Conservation (phyloP, 2,329 filamentous ascomycete genomes). For the Mycosphaerelloides madeirae region DNA sequence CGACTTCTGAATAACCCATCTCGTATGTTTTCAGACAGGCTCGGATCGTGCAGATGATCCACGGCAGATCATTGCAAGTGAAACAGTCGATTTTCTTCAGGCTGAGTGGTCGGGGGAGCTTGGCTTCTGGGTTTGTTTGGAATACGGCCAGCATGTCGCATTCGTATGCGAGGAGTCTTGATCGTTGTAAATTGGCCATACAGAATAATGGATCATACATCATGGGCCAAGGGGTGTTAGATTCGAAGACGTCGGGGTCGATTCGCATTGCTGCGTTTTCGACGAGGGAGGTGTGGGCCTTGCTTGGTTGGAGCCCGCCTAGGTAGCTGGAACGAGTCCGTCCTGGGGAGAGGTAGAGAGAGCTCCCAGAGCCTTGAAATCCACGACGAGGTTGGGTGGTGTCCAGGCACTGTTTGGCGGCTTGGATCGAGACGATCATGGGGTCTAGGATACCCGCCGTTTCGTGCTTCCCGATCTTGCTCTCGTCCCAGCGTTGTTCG, state of each 20-base stretch:
- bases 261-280: constrained; percentile 5
- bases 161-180: constrained; percentile 12
- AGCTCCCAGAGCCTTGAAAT: neutral
- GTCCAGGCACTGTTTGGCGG: neutral
- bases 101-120: constrained; percentile 3
- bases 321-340: constrained; percentile 7
- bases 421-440: constrained; percentile 1
- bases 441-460: constrained; percentile 9
- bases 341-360: neutral
- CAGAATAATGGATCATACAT: constrained; percentile 22
- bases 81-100: constrained; percentile 7
- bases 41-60: constrained; percentile 17
- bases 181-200: constrained; percentile 17
- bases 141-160: constrained; percentile 14
- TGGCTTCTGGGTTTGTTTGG: constrained; percentile 4
- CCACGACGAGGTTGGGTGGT: neutral
- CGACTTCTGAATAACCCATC: constrained; percentile 17
- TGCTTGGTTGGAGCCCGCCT: neutral
- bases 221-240: constrained; percentile 18
- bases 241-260: constrained; percentile 7
- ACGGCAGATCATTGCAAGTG: constrained; percentile 8
- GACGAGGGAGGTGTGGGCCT: neutral
- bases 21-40: constrained; percentile 13
- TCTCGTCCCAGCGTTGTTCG: constrained; percentile 3
- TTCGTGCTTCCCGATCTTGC: neutral